Base-by-base conservation (phyloP, 2,329 filamentous ascomycete genomes). In the Aureobasidium zeae region DNA sequence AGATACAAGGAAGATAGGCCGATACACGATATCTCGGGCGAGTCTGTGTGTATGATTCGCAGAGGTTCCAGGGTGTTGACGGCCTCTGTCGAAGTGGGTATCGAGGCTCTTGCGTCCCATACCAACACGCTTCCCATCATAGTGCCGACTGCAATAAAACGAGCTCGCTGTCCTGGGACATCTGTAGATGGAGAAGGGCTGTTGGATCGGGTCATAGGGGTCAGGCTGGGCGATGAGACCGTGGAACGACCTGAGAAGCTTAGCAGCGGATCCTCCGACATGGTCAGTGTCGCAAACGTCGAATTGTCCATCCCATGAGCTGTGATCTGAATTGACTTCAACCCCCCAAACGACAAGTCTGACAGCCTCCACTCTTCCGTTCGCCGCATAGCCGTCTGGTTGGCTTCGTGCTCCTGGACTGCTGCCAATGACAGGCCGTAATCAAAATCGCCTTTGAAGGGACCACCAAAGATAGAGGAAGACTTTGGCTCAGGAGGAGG, bases 21-120 rank as follows among this genome's bases (percentile, higher is more conserved):
- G 12, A 98, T 63, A 48, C 80, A 86, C 0, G 87, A 85, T 13
- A 96, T 79, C 57, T 86, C 76, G 0, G 89, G 87, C 0, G 89
- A 96, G 33, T 94, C 86, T 0, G 91, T 96, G 54, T 88, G 79
- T 33, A 96, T 88, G 38, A 83, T 71, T 20, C 86, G 79, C n/a
- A 93, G 57, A 1, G 89, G 85, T 10, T 73, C 67, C 31, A 94
- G 66, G 4, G 67, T 70, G 49, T 81, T 81, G 20, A 68, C 60
- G 3, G 75, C 61, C 31, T 73, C 69, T 1, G 69, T 52, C 53
- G 71, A 76, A 2, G 65, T 69, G 1, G 79, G 70, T 13, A 73
- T 61, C 8, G 74, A 66, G 20, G 82, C 79, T 43, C 91, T 81
- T 53, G 85, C 74, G 56, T 98, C 83, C 87, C 88, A 98, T 1